These are phyloP conservation scores for Amauroascus niger DNA, from an alignment of 2,329 filamentous ascomycete genomes.

Conservation along the genomic window DNA sequence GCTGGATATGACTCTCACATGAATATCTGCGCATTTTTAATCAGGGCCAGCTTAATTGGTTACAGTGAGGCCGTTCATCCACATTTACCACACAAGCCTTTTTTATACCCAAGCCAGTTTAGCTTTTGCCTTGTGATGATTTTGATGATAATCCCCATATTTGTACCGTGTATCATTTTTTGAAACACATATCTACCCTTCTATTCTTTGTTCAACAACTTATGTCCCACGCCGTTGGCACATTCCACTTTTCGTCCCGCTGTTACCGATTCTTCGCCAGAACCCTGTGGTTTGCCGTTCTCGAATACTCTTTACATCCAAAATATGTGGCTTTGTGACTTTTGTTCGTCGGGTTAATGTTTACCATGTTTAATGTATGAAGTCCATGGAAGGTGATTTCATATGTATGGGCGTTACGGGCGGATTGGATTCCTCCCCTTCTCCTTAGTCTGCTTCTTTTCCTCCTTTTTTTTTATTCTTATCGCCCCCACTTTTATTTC, in stretches of 20 bases:
- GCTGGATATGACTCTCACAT: not conserved
- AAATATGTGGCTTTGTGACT: not conserved
- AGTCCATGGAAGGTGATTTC: not conserved
- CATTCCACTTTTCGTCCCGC: not conserved
- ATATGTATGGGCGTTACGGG: constrained; percentile 8
- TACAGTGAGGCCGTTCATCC: too few relatives aligned
- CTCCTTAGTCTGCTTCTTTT: not conserved
- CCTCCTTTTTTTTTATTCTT: not conserved
- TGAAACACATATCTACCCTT: not conserved
- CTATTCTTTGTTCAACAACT: constrained; percentile 5
- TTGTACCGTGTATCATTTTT: constrained; percentile 6
- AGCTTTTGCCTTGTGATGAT: not conserved
- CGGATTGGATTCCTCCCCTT: not conserved
- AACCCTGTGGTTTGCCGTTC: not conserved
- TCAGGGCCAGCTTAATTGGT: not conserved
- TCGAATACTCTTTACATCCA: not conserved
- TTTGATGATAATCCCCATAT: not conserved
- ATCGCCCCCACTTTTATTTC: not conserved
- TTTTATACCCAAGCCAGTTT: not conserved
- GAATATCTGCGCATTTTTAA: not conserved
- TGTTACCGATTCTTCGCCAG: not conserved
- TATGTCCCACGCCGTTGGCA: not conserved
- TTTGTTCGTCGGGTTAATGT: not conserved
- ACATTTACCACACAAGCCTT: not conserved
- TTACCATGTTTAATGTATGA: constrained; percentile 5